Conservation (phyloP, 2,329 filamentous ascomycete species). For the Fusarium newnesense region DNA sequence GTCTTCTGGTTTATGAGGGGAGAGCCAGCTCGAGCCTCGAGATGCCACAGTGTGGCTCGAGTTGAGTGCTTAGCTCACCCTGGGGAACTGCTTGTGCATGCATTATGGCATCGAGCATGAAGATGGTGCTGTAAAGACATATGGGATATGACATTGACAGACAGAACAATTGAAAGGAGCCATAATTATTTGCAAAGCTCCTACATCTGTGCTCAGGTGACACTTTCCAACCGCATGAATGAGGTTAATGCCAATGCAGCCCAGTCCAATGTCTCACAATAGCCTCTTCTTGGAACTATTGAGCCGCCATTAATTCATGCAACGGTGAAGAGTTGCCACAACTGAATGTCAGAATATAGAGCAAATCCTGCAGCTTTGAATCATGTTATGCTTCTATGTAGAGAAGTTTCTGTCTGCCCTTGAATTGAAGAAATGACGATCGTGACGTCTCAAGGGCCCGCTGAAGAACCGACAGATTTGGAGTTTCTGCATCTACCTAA, state of each 20-base stretch:
- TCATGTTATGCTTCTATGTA: not conserved
- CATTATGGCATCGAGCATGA: not conserved
- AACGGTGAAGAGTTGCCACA: not conserved
- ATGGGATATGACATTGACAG: not conserved
- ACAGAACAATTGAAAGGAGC: not conserved
- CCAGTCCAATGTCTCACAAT: conserved; percentile 6
- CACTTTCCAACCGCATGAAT: not conserved
- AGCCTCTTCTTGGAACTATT: not conserved
- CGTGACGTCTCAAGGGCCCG: not conserved
- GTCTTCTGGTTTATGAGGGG: not conserved
- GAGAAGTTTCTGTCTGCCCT: not conserved
- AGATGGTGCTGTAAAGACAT: not conserved
- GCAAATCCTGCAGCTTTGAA: not conserved
- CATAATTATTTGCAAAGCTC: not conserved
- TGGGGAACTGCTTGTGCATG: not conserved
- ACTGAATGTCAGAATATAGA: too few relatives aligned
- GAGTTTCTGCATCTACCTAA: conserved; percentile 26
- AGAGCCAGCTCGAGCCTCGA: not conserved
- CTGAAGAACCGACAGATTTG: conserved; percentile 6
- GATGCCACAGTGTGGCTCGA: not conserved
- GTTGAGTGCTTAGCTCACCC: not conserved
- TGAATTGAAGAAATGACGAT: conserved; percentile 1
- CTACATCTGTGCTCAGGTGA: not conserved
- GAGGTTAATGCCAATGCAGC: conserved; percentile 3
- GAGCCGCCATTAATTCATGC: not conserved